Evolutionary conservation across 768 basidiomycete genomes (phyloP).

Genomic region (Trametes coccinea): DNA sequence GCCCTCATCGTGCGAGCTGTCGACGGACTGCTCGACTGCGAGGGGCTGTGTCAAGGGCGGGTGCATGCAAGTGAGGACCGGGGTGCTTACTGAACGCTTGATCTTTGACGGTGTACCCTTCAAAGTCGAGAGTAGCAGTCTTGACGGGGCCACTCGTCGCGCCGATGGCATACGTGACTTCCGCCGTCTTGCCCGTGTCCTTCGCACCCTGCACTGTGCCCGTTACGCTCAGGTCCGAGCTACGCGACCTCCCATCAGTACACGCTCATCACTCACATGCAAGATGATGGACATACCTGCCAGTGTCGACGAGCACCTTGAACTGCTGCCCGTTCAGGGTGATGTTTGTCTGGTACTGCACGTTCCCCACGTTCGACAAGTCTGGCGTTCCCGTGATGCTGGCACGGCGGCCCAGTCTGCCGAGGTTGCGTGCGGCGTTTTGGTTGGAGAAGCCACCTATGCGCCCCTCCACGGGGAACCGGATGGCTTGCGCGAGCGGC

Average conservation of each 20-base stretch:
- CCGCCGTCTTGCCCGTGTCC: conserved; percentile 29
- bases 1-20: conserved; percentile 22
- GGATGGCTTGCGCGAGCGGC: conserved; percentile 14
- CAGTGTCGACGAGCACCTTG: conserved; percentile 33
- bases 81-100: conserved; percentile 36
- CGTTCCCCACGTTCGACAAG: conserved; percentile 27
- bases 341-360: conserved; percentile 33
- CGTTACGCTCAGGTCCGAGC: conserved; percentile 34
- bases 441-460: conserved; percentile 5
- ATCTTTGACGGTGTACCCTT: conserved; percentile 28
- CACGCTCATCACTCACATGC: neutral
- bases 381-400: conserved; percentile 23
- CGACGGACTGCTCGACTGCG: conserved; percentile 23
- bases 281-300: conserved; percentile 27
- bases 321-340: conserved; percentile 29
- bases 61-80: too few species aligned
- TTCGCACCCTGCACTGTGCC: conserved; percentile 26
- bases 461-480: conserved; percentile 22
- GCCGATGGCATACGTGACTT: conserved; percentile 29
- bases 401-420: conserved; percentile 23
- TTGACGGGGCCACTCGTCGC: conserved; percentile 28
- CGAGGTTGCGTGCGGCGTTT: neutral
- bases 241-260: conserved; percentile 2
- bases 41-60: conserved; percentile 45
- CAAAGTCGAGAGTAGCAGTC: conserved; percentile 29